Conservation (phyloP, 257 asterid species). For the Solanum megistacrolobum region DNA sequence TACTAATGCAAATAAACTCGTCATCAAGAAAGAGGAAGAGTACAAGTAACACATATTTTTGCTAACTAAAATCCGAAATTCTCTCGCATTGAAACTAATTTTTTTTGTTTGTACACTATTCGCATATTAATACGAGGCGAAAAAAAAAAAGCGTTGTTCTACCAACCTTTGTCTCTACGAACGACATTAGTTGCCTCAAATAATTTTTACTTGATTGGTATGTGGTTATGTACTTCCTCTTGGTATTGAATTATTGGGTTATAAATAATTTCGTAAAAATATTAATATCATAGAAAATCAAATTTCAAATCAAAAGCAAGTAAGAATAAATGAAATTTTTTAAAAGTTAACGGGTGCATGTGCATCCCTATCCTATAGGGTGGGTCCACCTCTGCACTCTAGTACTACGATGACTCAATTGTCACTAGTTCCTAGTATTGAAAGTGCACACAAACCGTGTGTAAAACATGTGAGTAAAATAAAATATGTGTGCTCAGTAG, state of each 20-base stretch:
- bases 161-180: background rate
- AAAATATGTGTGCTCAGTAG: too few species aligned
- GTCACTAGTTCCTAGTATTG: background rate
- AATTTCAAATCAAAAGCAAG: background rate
- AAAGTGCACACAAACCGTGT: background rate
- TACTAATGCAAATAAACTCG: background rate
- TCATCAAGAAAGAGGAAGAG: background rate
- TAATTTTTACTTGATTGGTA: background rate
- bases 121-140: background rate
- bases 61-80: background rate
- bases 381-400: fast-evolving
- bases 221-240: background rate
- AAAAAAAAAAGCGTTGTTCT: too few species aligned
- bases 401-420: background rate
- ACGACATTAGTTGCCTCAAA: background rate
- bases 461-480: background rate
- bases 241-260: background rate
- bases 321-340: background rate
- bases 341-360: too few species aligned
- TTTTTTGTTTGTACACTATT: background rate
- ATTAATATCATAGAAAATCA: too few species aligned
- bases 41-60: background rate
- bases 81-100: background rate
- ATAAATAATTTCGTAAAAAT: too few species aligned
- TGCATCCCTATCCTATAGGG: too few species aligned